Evolutionary conservation across 192 early-diverging fungal genomes (phyloP).

Genomic region (Coemansia umbellata): DNA sequence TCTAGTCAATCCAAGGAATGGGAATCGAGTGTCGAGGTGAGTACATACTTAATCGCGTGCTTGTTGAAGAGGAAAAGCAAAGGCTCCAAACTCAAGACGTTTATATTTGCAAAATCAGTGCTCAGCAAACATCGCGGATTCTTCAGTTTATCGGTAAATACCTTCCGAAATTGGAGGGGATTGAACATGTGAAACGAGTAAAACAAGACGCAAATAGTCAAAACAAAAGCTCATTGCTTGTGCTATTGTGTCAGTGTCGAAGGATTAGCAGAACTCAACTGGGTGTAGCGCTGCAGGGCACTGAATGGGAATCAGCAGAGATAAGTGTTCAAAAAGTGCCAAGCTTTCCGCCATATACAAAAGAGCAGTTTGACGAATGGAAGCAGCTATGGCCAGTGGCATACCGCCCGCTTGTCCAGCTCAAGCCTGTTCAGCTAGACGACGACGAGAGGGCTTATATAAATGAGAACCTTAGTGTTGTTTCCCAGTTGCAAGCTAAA

Average conservation of each 20-base stretch:
- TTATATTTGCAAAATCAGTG: slow-evolving; percentile 10
- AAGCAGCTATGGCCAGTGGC: slow-evolving; percentile 77
- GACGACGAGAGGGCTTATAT: slow-evolving; percentile 21
- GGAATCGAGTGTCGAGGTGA: neutral
- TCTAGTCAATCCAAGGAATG: neutral
- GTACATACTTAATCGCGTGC: slow-evolving; percentile 20
- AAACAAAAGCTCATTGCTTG: neutral
- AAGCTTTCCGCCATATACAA: slow-evolving; percentile 59
- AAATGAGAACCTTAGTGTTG: neutral
- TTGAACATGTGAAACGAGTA: slow-evolving; percentile 46
- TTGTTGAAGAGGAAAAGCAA: slow-evolving; percentile 28
- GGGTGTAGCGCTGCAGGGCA: neutral
- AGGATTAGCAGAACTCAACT: slow-evolving; percentile 7
- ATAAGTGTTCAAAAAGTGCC: slow-evolving; percentile 48
- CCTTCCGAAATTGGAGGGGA: slow-evolving; percentile 23
- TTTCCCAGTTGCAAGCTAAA: neutral
- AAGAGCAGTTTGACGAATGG: slow-evolving; percentile 74
- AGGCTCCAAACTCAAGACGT: slow-evolving; percentile 33
- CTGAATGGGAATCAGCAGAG: slow-evolving; percentile 20
- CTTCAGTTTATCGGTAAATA: slow-evolving; percentile 13
- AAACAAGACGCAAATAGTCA: neutral
- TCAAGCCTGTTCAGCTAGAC: slow-evolving; percentile 2
- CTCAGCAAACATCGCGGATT: slow-evolving; percentile 12
- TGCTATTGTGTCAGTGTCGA: slow-evolving; percentile 34
- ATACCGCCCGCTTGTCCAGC: slow-evolving; percentile 53